A percentile compares a stretch with the other conserved stretches of the same genome.
phyloP scores from a whole-genome alignment of 179 eudicot species.

The Monotropa hypopitys region DNA sequence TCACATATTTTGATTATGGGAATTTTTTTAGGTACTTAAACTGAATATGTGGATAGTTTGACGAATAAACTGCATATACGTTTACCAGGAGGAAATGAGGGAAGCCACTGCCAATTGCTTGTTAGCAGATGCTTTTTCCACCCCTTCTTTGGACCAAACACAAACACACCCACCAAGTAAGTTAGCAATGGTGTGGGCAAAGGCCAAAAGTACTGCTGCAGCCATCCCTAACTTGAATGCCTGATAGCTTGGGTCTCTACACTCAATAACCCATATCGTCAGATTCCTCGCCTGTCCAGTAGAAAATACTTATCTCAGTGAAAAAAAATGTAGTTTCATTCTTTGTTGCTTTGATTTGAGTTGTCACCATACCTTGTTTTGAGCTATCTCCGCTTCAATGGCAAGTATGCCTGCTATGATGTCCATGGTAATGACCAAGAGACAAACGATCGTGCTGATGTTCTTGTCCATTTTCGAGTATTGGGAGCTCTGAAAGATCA shows the following conservation, averaged over 20 bases:
- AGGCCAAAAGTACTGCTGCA: constrained; percentile 44
- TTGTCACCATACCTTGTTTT: constrained; percentile 41
- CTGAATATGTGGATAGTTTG: neutral
- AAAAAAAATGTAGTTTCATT: neutral
- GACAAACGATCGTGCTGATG: constrained; percentile 36
- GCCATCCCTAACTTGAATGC: constrained; percentile 75
- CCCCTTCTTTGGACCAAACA: constrained; percentile 48
- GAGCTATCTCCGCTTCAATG: constrained; percentile 59
- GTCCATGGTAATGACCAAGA: constrained; percentile 49
- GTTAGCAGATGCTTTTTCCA: constrained; percentile 46
- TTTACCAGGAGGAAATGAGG: constrained; percentile 61
- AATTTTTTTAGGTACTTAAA: neutral
- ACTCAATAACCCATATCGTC: constrained; percentile 53
- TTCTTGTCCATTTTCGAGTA: constrained; percentile 26
- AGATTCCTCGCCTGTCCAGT: constrained; percentile 32
- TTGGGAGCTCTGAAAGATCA: neutral
- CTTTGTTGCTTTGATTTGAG: neutral
- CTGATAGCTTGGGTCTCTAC: constrained; percentile 62
- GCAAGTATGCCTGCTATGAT: constrained; percentile 60
- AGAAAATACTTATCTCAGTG: neutral
- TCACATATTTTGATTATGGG: neutral
- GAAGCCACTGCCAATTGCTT: constrained; percentile 56
- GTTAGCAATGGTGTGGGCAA: constrained; percentile 58
- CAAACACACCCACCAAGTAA: constrained; percentile 70
- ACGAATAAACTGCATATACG: neutral